Evolutionary conservation across 805 yeast species (phyloP).

Genomic region (Metschnikowia cerradonensis): DNA sequence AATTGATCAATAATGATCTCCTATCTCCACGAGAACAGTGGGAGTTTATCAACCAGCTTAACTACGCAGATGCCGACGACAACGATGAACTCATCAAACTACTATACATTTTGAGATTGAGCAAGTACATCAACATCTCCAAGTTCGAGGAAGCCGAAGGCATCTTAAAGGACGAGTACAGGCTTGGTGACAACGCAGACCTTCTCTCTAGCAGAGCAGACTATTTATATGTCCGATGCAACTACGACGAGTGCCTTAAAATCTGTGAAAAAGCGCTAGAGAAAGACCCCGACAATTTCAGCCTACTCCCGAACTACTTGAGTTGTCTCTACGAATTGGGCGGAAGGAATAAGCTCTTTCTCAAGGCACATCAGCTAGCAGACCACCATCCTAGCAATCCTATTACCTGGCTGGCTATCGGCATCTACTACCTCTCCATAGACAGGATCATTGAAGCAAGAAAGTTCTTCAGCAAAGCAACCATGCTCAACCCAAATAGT

Average conservation of each 20-base stretch:
- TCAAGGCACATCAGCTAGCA: conserved; percentile 79
- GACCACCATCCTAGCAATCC: conserved; percentile 78
- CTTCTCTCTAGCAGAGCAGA: conserved; percentile 67
- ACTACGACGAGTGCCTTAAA: conserved; percentile 68
- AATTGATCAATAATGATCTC: conserved; percentile 65
- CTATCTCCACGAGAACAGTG: conserved; percentile 84
- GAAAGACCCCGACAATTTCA: conserved; percentile 67
- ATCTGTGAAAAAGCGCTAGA: conserved; percentile 60
- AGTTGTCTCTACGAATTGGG: conserved; percentile 84
- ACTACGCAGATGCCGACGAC: conserved; percentile 71
- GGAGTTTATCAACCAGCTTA: conserved; percentile 62
- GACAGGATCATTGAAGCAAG: conserved; percentile 78
- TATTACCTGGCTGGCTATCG: conserved; percentile 89
- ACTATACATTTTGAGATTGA: conserved; percentile 70
- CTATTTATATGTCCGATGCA: conserved; percentile 66
- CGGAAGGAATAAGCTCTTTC: conserved; percentile 73
- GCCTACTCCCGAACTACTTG: conserved; percentile 71
- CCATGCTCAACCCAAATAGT: conserved; percentile 81
- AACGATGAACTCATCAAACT: conserved; percentile 77
- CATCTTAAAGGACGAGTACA: conserved; percentile 66
- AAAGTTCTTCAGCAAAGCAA: conserved; percentile 81
- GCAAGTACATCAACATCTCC: conserved; percentile 62
- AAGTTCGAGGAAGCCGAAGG: conserved; percentile 62
- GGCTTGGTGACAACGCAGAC: conserved; percentile 65
- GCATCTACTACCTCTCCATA: conserved; percentile 78